Conservation (phyloP, 176 grass and related monocot genomes). For the Musa troglodytarum region DNA sequence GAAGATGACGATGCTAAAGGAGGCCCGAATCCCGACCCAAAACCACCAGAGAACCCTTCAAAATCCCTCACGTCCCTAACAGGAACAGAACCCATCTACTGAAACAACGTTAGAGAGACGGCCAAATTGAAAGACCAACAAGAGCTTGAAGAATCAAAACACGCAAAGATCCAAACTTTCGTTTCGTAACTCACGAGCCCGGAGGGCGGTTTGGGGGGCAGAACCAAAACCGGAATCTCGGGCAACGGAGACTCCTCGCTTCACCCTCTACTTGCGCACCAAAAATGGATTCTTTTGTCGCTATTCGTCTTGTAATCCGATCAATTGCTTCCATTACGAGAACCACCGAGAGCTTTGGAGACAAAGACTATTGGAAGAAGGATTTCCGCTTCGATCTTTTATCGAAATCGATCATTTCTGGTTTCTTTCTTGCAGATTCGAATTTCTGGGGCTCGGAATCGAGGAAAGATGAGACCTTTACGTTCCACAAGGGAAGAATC, state of each 20-base stretch:
- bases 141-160: background rate
- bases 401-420: slow-evolving; percentile 49
- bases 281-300: slow-evolving; percentile 1
- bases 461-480: too few relatives aligned
- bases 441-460: too few relatives aligned
- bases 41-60: background rate
- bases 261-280: slow-evolving; percentile 18
- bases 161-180: slow-evolving; percentile 1
- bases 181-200: slow-evolving; percentile 37
- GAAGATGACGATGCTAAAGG: slow-evolving; percentile 13
- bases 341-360: background rate
- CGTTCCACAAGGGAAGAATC: background rate
- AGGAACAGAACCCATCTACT: slow-evolving; percentile 2
- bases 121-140: background rate
- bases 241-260: slow-evolving; percentile 48
- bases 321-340: slow-evolving; percentile 42
- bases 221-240: slow-evolving; percentile 57
- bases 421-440: too few relatives aligned
- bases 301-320: slow-evolving; percentile 11
- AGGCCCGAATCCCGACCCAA: background rate
- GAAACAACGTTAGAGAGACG: background rate
- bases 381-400: slow-evolving; percentile 50
- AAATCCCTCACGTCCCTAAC: slow-evolving; percentile 16
- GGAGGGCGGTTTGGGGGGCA: slow-evolving; percentile 78
- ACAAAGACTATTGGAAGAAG: slow-evolving; percentile 14